A percentile compares a stretch with the other conserved stretches of the same genome.
These are phyloP conservation scores for Trichomonascaceae sp. DNA, from an alignment of 1,139 yeast species.

Conservation along the genomic window DNA sequence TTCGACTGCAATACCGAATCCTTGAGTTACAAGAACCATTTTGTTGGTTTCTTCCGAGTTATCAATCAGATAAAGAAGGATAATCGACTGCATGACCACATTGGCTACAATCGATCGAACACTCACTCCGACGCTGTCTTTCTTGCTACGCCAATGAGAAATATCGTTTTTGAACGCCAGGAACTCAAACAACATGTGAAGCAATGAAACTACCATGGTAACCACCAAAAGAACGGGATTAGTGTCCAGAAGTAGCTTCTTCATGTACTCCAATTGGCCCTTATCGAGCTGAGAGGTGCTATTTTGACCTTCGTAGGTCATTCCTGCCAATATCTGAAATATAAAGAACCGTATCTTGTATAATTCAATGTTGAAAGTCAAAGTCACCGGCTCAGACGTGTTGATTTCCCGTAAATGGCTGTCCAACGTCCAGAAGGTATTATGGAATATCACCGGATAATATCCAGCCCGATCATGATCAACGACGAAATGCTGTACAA, in stretches of 20 bases:
- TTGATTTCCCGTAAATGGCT: constrained; percentile 34
- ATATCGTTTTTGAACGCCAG: constrained; percentile 39
- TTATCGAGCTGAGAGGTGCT: constrained; percentile 22
- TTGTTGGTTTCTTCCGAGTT: constrained; percentile 37
- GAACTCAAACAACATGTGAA: constrained; percentile 36
- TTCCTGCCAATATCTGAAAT: constrained; percentile 29
- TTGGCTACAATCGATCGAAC: constrained; percentile 38
- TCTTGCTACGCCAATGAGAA: constrained; percentile 36
- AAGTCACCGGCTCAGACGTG: constrained; percentile 16
- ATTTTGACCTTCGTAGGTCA: constrained; percentile 28
- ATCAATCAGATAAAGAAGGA: constrained; percentile 35
- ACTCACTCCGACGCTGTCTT: constrained; percentile 37
- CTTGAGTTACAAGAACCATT: constrained; percentile 36
- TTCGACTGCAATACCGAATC: constrained; percentile 36
- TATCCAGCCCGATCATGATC: constrained; percentile 18
- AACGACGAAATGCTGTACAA: constrained; percentile 16
- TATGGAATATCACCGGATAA: constrained; percentile 32
- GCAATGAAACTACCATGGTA: constrained; percentile 33
- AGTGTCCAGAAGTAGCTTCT: constrained; percentile 35
- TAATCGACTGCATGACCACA: constrained; percentile 37
- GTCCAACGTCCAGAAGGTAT: constrained; percentile 37
- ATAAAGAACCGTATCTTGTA: constrained; percentile 30
- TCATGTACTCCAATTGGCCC: constrained; percentile 34
- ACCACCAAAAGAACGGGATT: constrained; percentile 34
- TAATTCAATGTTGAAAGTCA: constrained; percentile 30